Percentiles rank a stretch among this genome's conserved stretches.
phyloP scores from a whole-genome alignment of 352 stramenopile species.

The Phytophthora ohioensis region DNA sequence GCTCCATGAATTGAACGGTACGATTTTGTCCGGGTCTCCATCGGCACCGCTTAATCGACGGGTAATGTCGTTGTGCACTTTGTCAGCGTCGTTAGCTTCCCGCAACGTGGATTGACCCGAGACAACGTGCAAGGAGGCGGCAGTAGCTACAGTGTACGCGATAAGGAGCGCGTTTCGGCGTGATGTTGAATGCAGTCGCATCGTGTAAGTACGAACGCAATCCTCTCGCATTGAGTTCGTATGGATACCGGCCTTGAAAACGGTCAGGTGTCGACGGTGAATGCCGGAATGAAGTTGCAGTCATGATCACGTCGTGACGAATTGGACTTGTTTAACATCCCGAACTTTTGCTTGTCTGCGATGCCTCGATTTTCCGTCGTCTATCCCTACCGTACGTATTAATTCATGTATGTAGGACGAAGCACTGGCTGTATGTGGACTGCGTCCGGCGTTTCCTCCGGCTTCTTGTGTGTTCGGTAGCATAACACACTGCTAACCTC shows the following conservation, averaged over 20 bases:
- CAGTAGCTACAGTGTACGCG: not conserved
- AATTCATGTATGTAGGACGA: constrained; percentile 7
- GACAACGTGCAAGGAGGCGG: not conserved
- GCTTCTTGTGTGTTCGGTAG: constrained; percentile 26
- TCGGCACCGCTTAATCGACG: constrained; percentile 34
- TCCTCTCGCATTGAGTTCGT: constrained; percentile 7
- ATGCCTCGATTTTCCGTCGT: constrained; percentile 25
- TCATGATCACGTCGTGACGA: constrained; percentile 4
- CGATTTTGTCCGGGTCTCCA: constrained; percentile 31
- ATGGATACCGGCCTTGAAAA: not conserved
- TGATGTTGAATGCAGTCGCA: not conserved
- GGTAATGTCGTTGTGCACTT: not conserved
- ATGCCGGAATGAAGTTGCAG: constrained; percentile 20
- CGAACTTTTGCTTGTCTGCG: not conserved
- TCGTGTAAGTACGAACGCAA: not conserved
- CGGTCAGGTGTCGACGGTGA: constrained; percentile 9
- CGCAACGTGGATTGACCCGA: constrained; percentile 13
- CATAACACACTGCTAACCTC: not conserved
- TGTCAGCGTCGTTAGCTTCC: constrained; percentile 3
- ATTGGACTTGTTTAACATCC: constrained; percentile 23
- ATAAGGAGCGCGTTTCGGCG: not conserved
- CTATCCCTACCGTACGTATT: constrained; percentile 23
- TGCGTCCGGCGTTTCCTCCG: constrained; percentile 2
- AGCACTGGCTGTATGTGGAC: constrained; percentile 8
- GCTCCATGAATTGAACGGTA: constrained; percentile 54